Percentiles rank a stretch among this genome's conserved stretches.
Conservation (phyloP, 176 grass and related monocot genomes). For the Tillandsia leiboldiana region DNA sequence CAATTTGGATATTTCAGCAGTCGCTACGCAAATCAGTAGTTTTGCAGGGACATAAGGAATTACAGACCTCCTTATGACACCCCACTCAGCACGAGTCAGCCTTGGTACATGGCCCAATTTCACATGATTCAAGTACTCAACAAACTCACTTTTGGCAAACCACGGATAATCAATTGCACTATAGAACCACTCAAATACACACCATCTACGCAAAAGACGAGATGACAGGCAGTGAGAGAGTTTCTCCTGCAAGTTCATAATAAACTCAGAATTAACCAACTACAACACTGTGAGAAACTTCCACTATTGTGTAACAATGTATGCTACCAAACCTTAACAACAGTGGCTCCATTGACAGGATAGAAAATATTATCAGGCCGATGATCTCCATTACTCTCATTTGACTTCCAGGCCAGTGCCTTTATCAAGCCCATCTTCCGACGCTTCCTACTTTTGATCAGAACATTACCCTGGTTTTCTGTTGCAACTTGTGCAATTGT, state of each 20-base stretch:
- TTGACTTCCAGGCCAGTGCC: slow-evolving; percentile 34
- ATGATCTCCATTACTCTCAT: slow-evolving; percentile 35
- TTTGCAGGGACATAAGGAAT: slow-evolving; percentile 8
- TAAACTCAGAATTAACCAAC: neutral
- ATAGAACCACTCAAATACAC: slow-evolving; percentile 97
- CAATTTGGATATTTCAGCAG: no score
- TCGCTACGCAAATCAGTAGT: no score
- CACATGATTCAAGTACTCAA: slow-evolving; percentile 96
- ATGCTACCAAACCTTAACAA: slow-evolving; percentile 55
- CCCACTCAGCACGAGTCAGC: slow-evolving; percentile 84
- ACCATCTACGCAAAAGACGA: slow-evolving; percentile 81
- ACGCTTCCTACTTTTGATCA: slow-evolving; percentile 48
- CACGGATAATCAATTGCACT: slow-evolving; percentile 98
- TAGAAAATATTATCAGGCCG: slow-evolving; percentile 37
- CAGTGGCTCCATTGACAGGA: slow-evolving; percentile 29
- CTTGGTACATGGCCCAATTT: slow-evolving; percentile 82
- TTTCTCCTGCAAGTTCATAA: slow-evolving; percentile 41
- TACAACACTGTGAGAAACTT: neutral
- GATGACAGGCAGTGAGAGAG: slow-evolving; percentile 78
- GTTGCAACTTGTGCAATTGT: slow-evolving; percentile 24
- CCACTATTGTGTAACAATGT: slow-evolving; percentile 9
- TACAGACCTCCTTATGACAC: slow-evolving; percentile 76
- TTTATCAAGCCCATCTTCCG: slow-evolving; percentile 66
- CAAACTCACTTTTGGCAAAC: slow-evolving; percentile 95
- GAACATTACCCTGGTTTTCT: slow-evolving; percentile 32